Base-by-base conservation (phyloP, 495 filamentous ascomycete species). In the Talaromyces nanjingensis region DNA sequence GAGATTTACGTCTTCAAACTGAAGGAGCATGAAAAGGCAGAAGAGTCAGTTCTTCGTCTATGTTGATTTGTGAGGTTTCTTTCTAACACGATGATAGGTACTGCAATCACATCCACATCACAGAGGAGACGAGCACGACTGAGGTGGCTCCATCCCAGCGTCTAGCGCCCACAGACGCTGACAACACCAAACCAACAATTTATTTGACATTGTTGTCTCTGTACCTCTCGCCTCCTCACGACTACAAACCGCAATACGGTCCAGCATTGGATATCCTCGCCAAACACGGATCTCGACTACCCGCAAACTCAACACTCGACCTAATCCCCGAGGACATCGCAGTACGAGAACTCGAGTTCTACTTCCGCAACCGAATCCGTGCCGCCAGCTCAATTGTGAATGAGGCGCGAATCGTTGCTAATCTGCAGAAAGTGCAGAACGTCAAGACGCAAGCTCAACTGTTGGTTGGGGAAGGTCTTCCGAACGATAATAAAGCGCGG, bases 1-100 rank as follows among this genome's bases (percentile, higher is more conserved):
- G 89, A 93, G 73, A 96, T 98, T 25, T 99, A 97, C 71, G 93
- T 98, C 12, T 99, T 97, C 77, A 93, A 93, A 68, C 81, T 99
- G 63, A 76, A 89, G 63, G 89, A 94, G 71, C 91, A 91, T 64
- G 80, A 77, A 3, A 98, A 97, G 72, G 96, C 94, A 55, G 94
- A 99, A 83, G 91, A 96, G 89, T 96, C 81, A 53, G 73, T 66
- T 49, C 18, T 11, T 61, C 77, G 24, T 52, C 16, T 49, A 59
- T 24, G 25, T 27, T 53, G 33, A 57, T 33, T 45, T 64, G 53
- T 62, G 37, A 52, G 22, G 22, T 20, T 6, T 3, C 18, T 18
- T 11, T 31, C 60, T 62, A 25, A 62, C 24, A 53, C 25, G 9
- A 24, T 14, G 2, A 9, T 65, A 96, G 91, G 69, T 97, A 97